Base-by-base conservation (phyloP, 495 filamentous ascomycete genomes). In the Thermothielavioides terrestris region DNA sequence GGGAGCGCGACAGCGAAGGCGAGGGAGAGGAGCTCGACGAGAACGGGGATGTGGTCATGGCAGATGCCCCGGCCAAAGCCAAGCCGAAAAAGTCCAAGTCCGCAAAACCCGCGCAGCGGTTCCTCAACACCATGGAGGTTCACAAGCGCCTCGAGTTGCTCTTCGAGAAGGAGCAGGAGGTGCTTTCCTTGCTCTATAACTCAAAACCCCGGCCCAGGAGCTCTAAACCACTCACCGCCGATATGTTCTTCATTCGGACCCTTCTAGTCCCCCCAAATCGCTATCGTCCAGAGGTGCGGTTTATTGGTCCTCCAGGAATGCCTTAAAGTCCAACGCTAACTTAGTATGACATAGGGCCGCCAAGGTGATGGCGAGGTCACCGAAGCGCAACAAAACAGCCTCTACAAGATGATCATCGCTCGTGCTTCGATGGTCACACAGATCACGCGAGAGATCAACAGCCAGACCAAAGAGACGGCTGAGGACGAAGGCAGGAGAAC, bases 221-320 rank as follows among this genome's bases (percentile, higher is more conserved):
- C 37, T 49, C 69, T 1, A 64, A 64, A 23, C 71, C 67, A 11
- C 67, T 91, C 8, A 77, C 70, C 6, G 79, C 88, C 0, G 85
- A 92, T 59, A 95, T 95, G 80, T 95, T 99, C 67, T 99, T 99
- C 69, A 74, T 97, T 39, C 80, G 83, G 52, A 81, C 75, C 27
- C 69, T 99, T 28, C 65, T 95, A 20, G 85, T 99, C 3, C 89
- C 94, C 14, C 92, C 94, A 0, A 96, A 92, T 62, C 86, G 82
- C 57, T 97, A 84, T 63, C 82, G 94, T n/a, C 89, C 89, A 20
- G 89, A 89, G 52, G 54, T 52, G 41, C 12, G 44, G 26, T 9
- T 30, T 27, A 11, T 4, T 35, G 1, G 30, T 4, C 7, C 1
- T 10, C 2, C 9, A 21, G 12, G 17, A 26, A 5, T 6, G 11